phyloP scores from a whole-genome alignment of 306 rosid species.

The Hippophae rhamnoides region DNA sequence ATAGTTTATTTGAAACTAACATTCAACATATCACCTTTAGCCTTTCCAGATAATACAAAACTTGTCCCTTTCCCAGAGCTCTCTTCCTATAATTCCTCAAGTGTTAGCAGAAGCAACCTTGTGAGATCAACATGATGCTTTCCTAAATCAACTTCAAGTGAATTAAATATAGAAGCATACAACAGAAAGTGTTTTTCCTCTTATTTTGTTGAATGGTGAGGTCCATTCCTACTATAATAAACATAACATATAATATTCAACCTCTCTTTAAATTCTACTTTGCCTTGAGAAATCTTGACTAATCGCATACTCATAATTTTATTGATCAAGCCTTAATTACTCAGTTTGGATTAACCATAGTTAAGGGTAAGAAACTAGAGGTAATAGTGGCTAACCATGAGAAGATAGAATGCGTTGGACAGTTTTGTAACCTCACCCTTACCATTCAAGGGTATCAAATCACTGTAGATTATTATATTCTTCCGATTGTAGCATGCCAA shows the following conservation, averaged over 20 bases:
- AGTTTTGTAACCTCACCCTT: too few species aligned
- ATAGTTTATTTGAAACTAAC: constrained; percentile 77
- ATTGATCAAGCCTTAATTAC: too few species aligned
- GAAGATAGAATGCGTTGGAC: too few species aligned
- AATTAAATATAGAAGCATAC: constrained; percentile 52
- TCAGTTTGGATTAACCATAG: too few species aligned
- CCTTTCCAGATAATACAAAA: constrained; percentile 63
- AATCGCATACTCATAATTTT: too few species aligned
- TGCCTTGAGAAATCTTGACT: constrained; percentile 47
- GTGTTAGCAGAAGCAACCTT: constrained; percentile 71
- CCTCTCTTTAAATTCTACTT: constrained; percentile 53
- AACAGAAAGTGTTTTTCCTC: constrained; percentile 72
- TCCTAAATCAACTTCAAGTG: constrained; percentile 67
- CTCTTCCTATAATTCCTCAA: constrained; percentile 83
- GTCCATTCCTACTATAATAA: constrained; percentile 66
- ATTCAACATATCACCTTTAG: constrained; percentile 65
- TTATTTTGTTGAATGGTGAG: constrained; percentile 72
- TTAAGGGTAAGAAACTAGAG: too few species aligned
- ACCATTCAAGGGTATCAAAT: too few species aligned
- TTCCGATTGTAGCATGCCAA: too few species aligned
- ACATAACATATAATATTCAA: constrained; percentile 58
- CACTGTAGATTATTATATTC: too few species aligned
- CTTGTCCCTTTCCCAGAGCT: constrained; percentile 79
- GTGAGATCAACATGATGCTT: constrained; percentile 82
- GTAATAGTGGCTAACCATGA: too few species aligned